These are phyloP conservation scores for Venturia oleaginea DNA, from an alignment of 2,329 filamentous ascomycete genomes.

Conservation along the genomic window DNA sequence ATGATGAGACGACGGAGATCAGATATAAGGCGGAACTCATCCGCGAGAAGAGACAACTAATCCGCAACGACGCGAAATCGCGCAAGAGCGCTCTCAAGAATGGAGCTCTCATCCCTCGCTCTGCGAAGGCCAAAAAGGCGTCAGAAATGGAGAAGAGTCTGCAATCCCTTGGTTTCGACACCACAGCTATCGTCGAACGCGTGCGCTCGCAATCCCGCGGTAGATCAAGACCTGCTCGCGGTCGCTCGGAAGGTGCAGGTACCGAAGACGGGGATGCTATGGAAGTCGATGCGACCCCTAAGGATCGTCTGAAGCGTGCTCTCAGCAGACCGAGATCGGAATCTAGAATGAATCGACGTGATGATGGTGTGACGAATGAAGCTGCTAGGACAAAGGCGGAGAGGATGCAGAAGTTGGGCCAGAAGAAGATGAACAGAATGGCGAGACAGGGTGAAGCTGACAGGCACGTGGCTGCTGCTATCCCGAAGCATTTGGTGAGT, in stretches of 20 bases:
- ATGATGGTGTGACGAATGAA: conserved; percentile 67
- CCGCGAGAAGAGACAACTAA: conserved; percentile 84
- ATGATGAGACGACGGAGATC: conserved; percentile 80
- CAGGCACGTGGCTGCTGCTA: conserved; percentile 70
- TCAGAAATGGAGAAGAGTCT: conserved; percentile 81
- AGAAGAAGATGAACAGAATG: conserved; percentile 99
- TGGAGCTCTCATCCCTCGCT: conserved; percentile 82
- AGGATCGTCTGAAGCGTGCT: conserved; percentile 40
- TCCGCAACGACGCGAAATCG: conserved; percentile 90
- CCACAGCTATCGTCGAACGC: conserved; percentile 62
- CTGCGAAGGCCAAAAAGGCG: conserved; percentile 68
- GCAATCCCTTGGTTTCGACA: conserved; percentile 77
- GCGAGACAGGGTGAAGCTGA: conserved; percentile 95
- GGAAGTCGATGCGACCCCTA: conserved; percentile 48
- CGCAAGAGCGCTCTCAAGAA: conserved; percentile 90
- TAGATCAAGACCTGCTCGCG: conserved; percentile 37
- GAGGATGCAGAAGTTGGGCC: conserved; percentile 74
- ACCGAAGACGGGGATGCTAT: conserved; percentile 63
- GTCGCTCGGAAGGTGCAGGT: conserved; percentile 41
- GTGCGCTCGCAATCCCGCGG: conserved; percentile 65
- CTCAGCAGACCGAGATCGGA: conserved; percentile 62
- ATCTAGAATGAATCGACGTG: conserved; percentile 53
- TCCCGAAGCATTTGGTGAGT: conserved; percentile 87
- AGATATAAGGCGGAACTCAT: conserved; percentile 90
- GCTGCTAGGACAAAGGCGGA: conserved; percentile 67